These are phyloP conservation scores for Erysimum cheiranthoides DNA, from an alignment of 345 rosid species.

Conservation along the genomic window DNA sequence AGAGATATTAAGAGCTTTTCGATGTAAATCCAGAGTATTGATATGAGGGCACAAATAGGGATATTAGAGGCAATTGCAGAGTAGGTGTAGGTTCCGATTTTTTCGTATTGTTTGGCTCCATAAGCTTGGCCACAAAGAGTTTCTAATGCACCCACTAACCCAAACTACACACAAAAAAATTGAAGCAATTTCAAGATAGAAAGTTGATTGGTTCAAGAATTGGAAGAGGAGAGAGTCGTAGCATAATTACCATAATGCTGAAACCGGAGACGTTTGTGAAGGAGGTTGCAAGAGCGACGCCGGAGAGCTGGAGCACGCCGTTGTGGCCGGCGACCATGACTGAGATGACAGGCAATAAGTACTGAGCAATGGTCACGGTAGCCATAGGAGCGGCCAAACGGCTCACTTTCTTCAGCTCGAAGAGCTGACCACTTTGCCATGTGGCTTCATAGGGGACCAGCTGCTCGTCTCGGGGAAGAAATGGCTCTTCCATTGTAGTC, in stretches of 20 bases:
- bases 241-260: conserved; percentile 9
- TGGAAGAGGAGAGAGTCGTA: conserved; percentile 3
- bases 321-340: conserved; percentile 30
- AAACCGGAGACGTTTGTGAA: conserved; percentile 23
- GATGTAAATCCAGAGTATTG: conserved; percentile 34
- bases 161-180: conserved; percentile 26
- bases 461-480: neutral
- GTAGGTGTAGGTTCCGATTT: conserved; percentile 36
- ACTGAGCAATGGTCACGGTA: conserved; percentile 20
- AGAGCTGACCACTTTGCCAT: neutral
- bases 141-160: conserved; percentile 44
- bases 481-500: conserved; percentile 20
- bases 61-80: conserved; percentile 36
- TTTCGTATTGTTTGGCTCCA: conserved; percentile 45
- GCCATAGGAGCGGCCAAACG: conserved; percentile 33
- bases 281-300: conserved; percentile 32
- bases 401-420: conserved; percentile 25
- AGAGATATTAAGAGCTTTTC: conserved; percentile 34
- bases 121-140: conserved; percentile 47
- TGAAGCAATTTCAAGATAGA: conserved; percentile 1
- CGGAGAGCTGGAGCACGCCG: conserved; percentile 30
- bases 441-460: neutral
- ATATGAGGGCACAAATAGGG: conserved; percentile 36
- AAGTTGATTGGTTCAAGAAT: neutral
- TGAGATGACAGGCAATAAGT: conserved; percentile 18